Conservation (phyloP, 345 rosid genomes). For the Adansonia digitata region DNA sequence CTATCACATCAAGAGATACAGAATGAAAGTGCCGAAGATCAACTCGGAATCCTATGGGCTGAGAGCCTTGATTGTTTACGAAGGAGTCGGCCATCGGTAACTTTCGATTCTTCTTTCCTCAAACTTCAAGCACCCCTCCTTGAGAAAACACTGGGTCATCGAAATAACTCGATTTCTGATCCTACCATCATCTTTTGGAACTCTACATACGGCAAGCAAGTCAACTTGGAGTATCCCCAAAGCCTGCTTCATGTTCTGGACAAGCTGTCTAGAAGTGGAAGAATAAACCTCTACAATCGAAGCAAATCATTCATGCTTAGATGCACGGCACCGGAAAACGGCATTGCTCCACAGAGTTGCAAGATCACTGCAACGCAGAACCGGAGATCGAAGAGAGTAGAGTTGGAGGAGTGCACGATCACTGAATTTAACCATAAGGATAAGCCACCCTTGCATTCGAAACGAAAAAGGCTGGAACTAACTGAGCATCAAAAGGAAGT, state of each 20-base stretch:
- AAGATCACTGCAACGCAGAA: slow-evolving; percentile 29
- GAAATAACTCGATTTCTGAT: slow-evolving; percentile 29
- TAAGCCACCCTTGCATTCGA: slow-evolving; percentile 5
- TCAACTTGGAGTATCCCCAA: slow-evolving; percentile 39
- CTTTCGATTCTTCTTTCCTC: slow-evolving; percentile 40
- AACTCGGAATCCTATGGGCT: slow-evolving; percentile 36
- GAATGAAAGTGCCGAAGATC: slow-evolving; percentile 24
- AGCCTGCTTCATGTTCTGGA: slow-evolving; percentile 40
- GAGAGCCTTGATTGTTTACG: slow-evolving; percentile 35
- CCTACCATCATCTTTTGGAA: slow-evolving; percentile 45
- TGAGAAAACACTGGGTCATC: slow-evolving; percentile 41
- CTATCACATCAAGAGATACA: slow-evolving; percentile 26
- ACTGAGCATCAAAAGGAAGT: slow-evolving; percentile 56
- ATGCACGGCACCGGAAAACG: slow-evolving; percentile 8
- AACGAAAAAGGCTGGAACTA: slow-evolving; percentile 36
- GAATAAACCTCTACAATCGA: slow-evolving; percentile 33
- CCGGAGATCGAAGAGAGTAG: slow-evolving; percentile 41
- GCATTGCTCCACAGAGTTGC: slow-evolving; percentile 18
- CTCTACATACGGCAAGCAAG: slow-evolving; percentile 37
- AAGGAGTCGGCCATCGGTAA: slow-evolving; percentile 39
- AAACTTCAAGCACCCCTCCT: slow-evolving; percentile 43
- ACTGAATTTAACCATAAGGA: slow-evolving; percentile 9
- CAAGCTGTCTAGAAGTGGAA: slow-evolving; percentile 43
- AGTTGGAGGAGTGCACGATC: slow-evolving; percentile 9
- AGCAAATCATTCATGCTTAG: slow-evolving; percentile 21